A percentile compares a stretch with the other conserved stretches of the same genome.
phyloP scores from a whole-genome alignment of 2,329 filamentous ascomycete species.

The Cladophialophora chaetospira region DNA sequence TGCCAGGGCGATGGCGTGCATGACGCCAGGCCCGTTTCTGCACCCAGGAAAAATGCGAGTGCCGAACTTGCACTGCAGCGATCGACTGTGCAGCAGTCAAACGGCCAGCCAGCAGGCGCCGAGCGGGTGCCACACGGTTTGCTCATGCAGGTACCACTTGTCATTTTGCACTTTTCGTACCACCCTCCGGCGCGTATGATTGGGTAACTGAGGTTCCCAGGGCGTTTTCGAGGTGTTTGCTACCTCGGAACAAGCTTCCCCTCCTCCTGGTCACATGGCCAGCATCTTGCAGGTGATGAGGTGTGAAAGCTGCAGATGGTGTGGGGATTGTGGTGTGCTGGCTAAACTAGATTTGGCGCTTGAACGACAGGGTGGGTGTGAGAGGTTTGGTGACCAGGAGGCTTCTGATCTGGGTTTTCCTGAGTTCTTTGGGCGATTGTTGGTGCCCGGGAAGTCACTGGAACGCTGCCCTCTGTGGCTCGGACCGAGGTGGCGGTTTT shows the following conservation, averaged over 20 bases:
- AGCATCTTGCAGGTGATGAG: conserved; percentile 27
- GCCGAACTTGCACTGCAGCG: conserved; percentile 31
- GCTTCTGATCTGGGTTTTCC: not conserved
- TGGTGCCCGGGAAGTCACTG: not conserved
- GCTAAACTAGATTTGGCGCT: conserved; percentile 25
- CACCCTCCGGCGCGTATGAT: conserved; percentile 19
- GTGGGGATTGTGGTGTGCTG: conserved; percentile 24
- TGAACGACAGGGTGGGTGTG: conserved; percentile 1
- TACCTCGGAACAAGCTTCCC: conserved; percentile 11
- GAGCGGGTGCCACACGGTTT: conserved; percentile 24
- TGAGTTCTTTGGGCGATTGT: not conserved
- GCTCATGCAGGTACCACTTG: conserved; percentile 26
- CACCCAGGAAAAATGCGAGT: conserved; percentile 24
- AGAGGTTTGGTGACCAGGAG: conserved; percentile 2
- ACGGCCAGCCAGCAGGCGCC: conserved; percentile 13
- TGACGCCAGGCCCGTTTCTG: conserved; percentile 31
- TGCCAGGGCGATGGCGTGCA: conserved; percentile 29
- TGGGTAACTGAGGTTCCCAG: conserved; percentile 17
- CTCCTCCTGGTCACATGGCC: conserved; percentile 26
- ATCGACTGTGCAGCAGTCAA: conserved; percentile 33
- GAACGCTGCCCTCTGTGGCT: not conserved
- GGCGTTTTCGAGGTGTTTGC: conserved; percentile 7
- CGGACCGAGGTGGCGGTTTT: not conserved
- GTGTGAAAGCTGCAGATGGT: conserved; percentile 27
- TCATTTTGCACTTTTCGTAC: conserved; percentile 27